A percentile compares a stretch with the other conserved stretches of the same genome.
Evolutionary conservation across 495 filamentous ascomycete species (phyloP).

Genomic region (Xylaria acuta): DNA sequence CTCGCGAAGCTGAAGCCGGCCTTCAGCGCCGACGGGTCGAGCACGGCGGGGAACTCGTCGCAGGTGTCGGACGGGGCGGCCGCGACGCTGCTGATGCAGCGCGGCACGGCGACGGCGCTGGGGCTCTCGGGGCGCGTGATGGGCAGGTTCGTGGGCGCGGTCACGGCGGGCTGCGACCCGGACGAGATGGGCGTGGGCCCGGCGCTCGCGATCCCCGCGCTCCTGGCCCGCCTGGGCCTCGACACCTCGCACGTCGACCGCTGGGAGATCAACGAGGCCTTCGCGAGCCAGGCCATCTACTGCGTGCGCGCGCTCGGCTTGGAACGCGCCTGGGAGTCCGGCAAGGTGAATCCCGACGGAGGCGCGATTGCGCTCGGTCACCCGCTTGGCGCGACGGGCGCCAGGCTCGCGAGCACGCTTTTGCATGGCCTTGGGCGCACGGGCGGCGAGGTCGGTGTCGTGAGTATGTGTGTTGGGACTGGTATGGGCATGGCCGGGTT

Average conservation of each 20-base stretch:
- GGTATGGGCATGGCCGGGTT: slow-evolving; percentile 92
- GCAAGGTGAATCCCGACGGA: slow-evolving; percentile 86
- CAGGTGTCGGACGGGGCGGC: slow-evolving; percentile 91
- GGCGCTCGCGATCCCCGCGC: slow-evolving; percentile 81
- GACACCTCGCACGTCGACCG: slow-evolving; percentile 72
- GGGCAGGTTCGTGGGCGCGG: slow-evolving; percentile 77
- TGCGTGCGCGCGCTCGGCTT: slow-evolving; percentile 76
- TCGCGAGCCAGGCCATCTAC: slow-evolving; percentile 87
- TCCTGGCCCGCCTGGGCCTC: slow-evolving; percentile 70
- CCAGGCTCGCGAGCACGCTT: slow-evolving; percentile 78
- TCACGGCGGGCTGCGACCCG: slow-evolving; percentile 76
- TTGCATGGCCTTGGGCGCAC: slow-evolving; percentile 67
- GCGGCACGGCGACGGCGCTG: slow-evolving; percentile 79
- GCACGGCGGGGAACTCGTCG: slow-evolving; percentile 85
- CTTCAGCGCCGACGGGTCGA: slow-evolving; percentile 72
- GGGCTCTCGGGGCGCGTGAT: slow-evolving; percentile 73
- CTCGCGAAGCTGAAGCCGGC: slow-evolving; percentile 84
- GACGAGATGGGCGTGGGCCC: slow-evolving; percentile 96
- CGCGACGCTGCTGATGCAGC: slow-evolving; percentile 79
- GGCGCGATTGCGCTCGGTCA: slow-evolving; percentile 94
- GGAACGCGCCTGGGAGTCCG: slow-evolving; percentile 62
- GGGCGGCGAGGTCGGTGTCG: slow-evolving; percentile 70
- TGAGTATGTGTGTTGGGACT: slow-evolving; percentile 90
- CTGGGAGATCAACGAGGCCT: slow-evolving; percentile 99
- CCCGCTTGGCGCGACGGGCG: slow-evolving; percentile 90